A percentile compares a stretch with the other conserved stretches of the same genome.
Conservation (phyloP, 2,329 filamentous ascomycete genomes). For the Microascus cirrosus region DNA sequence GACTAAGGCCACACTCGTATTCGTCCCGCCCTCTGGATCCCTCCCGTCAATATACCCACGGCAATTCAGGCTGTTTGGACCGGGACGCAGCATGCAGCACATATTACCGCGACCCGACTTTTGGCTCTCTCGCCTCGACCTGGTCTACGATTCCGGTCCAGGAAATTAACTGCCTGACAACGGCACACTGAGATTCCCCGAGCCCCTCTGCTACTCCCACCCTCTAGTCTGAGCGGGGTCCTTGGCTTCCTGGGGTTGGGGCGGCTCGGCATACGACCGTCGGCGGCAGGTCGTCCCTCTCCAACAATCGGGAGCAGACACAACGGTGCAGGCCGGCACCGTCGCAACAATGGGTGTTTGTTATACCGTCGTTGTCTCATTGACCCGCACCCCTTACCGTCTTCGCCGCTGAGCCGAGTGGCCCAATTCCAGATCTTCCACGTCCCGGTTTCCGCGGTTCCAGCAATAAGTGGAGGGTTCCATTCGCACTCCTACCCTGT, state of each 20-base stretch:
- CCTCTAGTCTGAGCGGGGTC: background rate
- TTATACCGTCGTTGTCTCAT: background rate
- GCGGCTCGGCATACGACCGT: background rate
- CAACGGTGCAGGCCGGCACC: too few relatives aligned
- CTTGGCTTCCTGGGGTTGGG: background rate
- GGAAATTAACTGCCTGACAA: background rate
- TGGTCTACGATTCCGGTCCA: background rate
- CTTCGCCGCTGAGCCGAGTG: background rate
- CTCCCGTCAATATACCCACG: background rate
- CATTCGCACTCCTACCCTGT: background rate
- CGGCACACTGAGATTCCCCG: background rate
- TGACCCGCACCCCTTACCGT: background rate
- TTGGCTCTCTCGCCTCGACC: background rate
- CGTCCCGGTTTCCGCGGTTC: background rate
- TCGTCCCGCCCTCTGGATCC: background rate
- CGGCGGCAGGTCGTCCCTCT: background rate
- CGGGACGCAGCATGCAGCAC: background rate
- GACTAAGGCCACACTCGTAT: background rate
- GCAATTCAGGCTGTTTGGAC: conserved; percentile 3
- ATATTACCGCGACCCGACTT: background rate
- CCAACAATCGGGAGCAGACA: too few relatives aligned
- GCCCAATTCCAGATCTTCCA: background rate
- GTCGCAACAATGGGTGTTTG: background rate
- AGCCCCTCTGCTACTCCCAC: background rate
- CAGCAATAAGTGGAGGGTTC: background rate